Percentiles rank a stretch among this genome's conserved stretches.
Evolutionary conservation across 2,329 filamentous ascomycete genomes (phyloP).

Genomic region (Fusarium anthophilum): DNA sequence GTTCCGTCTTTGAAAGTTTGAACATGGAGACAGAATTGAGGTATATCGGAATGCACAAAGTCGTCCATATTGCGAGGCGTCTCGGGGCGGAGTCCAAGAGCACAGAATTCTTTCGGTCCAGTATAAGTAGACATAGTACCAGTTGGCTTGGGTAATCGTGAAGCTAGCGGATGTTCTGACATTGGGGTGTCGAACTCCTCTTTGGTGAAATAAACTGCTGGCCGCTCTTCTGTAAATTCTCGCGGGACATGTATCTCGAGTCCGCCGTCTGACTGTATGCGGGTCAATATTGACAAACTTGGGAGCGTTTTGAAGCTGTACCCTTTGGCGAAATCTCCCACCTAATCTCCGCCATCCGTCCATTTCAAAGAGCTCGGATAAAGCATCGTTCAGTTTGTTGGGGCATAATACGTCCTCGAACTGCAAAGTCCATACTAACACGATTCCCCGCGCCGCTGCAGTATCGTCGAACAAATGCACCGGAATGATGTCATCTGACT

Average conservation of each 20-base stretch:
- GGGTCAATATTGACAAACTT: not conserved
- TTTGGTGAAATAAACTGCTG: conserved; percentile 8
- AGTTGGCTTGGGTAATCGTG: not conserved
- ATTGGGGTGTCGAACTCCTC: not conserved
- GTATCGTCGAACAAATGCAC: conserved; percentile 23
- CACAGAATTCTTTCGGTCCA: conserved; percentile 10
- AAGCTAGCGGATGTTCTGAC: conserved; percentile 4
- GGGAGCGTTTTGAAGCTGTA: rapidly evolving
- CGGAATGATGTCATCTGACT: conserved; percentile 21
- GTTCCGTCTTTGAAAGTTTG: conserved; percentile 18
- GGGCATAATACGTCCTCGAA: conserved; percentile 16
- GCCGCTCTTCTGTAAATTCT: not conserved
- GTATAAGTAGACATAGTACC: not conserved
- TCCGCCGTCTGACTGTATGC: not conserved
- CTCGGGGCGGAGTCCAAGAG: not conserved
- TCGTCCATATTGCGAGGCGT: conserved; percentile 17
- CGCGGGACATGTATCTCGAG: conserved; percentile 12
- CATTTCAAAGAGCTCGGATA: conserved; percentile 1
- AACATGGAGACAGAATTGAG: conserved; percentile 22
- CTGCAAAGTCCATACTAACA: conserved; percentile 20
- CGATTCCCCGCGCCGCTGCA: conserved; percentile 3
- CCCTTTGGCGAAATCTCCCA: conserved; percentile 13
- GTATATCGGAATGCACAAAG: not conserved
- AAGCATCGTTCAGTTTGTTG: not conserved
- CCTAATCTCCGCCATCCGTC: conserved; percentile 15